Base-by-base conservation (phyloP, 164 flowering plant species). In the Stephania japonica region DNA sequence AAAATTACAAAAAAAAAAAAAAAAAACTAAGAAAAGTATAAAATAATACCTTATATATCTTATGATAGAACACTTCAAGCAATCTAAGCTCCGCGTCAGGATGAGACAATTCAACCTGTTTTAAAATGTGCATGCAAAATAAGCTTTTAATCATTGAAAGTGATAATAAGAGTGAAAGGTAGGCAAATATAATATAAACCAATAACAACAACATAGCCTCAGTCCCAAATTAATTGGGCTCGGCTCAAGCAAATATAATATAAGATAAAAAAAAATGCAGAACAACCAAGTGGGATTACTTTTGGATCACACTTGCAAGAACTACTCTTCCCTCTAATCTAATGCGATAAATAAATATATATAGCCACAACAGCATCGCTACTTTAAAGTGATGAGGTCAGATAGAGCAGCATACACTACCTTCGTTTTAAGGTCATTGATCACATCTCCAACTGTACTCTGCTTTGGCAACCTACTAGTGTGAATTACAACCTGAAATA, bases 41-140 rank as follows among this genome's bases (percentile, higher is more conserved):
- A 59, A 7, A 67, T 1, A 11, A 65, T 77, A 95, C 99, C 98
- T 95, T 95, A 70, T 93, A 95, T 23, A 95, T 95, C 89, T 95
- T 95, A 85, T 95, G 99, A 82, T 89, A 91, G 83, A 95, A 93
- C 72, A 93, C 97, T 85, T 95, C 99, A 70, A 95, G 89, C 82
- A 95, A 69, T 77, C 99, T 84, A 64, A 95, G 91, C 77, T 95
- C 97, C 6, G 97, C 98, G 86, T 88, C 77, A 68, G 94, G 93
- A 77, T 85, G 89, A 75, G 99, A 95, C 77, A 95, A 71, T 75
- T 95, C 98, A 32, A 95, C 99, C 99, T 95, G 90, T 78, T 80
- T 67, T 70, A 80, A 16, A 53, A 53, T 50, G 21, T 27, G 26
- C 27, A 61, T 61, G 16, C 64, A 19, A 9, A 19, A 18, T 61